These are phyloP conservation scores for Verticillium dahliae DNA, from an alignment of 2,329 filamentous ascomycete genomes.

Conservation along the genomic window DNA sequence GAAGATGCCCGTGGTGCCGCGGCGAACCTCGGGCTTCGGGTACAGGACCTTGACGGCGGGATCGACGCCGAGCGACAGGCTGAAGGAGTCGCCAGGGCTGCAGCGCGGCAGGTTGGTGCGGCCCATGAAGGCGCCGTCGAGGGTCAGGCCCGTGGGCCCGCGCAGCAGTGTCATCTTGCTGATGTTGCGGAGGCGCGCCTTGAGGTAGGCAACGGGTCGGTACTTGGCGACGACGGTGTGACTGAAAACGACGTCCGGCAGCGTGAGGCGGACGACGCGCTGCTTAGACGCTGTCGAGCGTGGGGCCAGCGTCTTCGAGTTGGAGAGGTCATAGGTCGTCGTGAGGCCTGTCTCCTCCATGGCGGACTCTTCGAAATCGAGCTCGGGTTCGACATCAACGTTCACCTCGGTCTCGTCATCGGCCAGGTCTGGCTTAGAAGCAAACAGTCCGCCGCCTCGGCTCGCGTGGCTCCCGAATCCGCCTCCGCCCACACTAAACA, in stretches of 20 bases:
- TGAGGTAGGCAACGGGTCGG: conserved; percentile 52
- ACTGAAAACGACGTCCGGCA: conserved; percentile 44
- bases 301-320: conserved; percentile 48
- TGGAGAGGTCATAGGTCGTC: conserved; percentile 54
- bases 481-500: not conserved
- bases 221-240: conserved; percentile 57
- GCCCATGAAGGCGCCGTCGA: conserved; percentile 59
- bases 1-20: conserved; percentile 45
- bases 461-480: not conserved
- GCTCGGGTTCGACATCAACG: conserved; percentile 15
- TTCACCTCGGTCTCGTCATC: not conserved
- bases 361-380: conserved; percentile 44
- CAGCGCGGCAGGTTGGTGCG: conserved; percentile 48
- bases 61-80: conserved; percentile 52
- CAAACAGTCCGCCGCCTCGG: not conserved
- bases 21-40: conserved; percentile 46
- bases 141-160: conserved; percentile 49
- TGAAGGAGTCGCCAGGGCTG: conserved; percentile 45
- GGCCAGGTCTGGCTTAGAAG: not conserved
- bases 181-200: conserved; percentile 48
- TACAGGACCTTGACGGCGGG: conserved; percentile 50
- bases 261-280: conserved; percentile 49
- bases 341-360: conserved; percentile 55
- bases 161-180: conserved; percentile 49
- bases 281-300: conserved; percentile 47